Evolutionary conservation across 2,329 filamentous ascomycete species (phyloP).

Genomic region (Diatrype stigma): DNA sequence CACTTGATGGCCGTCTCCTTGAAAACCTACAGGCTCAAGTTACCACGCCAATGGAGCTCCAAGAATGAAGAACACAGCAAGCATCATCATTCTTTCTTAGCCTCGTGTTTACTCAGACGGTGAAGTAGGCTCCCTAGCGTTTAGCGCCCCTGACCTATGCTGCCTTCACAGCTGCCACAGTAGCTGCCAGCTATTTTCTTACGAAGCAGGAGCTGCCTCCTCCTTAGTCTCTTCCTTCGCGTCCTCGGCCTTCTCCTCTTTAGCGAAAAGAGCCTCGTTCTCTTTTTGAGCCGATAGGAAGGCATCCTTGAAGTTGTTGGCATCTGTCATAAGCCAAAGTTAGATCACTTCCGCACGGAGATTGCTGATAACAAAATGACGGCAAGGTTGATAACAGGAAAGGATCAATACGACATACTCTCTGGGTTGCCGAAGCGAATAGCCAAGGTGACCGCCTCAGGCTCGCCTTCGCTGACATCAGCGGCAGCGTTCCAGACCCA

Average conservation of each 20-base stretch:
- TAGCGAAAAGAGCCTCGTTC: slow-evolving; percentile 80
- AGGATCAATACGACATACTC: slow-evolving; percentile 56
- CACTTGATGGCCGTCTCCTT: too few relatives aligned
- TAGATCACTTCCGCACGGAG: not conserved
- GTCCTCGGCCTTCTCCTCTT: slow-evolving; percentile 31
- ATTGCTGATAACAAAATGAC: slow-evolving; percentile 1
- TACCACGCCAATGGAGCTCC: not conserved
- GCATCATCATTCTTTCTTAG: not conserved
- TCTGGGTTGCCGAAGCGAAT: slow-evolving; percentile 98
- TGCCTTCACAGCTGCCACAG: not conserved
- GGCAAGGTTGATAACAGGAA: not conserved
- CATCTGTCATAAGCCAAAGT: slow-evolving; percentile 56
- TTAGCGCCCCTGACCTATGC: not conserved
- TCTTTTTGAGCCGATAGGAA: slow-evolving; percentile 97
- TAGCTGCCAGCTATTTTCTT: not conserved
- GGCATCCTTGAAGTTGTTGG: slow-evolving; percentile 94
- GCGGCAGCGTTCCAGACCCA: slow-evolving; percentile 99
- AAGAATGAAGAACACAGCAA: not conserved
- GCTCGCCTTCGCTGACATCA: slow-evolving; percentile 96
- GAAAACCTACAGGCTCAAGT: not conserved
- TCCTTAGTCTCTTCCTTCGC: slow-evolving; percentile 22
- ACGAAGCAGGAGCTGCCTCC: slow-evolving; percentile 13
- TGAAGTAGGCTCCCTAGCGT: not conserved
- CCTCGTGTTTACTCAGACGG: not conserved
- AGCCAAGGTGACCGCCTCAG: slow-evolving; percentile 90